Base-by-base conservation (phyloP, 306 rosid species). In the Quercus mongolica region DNA sequence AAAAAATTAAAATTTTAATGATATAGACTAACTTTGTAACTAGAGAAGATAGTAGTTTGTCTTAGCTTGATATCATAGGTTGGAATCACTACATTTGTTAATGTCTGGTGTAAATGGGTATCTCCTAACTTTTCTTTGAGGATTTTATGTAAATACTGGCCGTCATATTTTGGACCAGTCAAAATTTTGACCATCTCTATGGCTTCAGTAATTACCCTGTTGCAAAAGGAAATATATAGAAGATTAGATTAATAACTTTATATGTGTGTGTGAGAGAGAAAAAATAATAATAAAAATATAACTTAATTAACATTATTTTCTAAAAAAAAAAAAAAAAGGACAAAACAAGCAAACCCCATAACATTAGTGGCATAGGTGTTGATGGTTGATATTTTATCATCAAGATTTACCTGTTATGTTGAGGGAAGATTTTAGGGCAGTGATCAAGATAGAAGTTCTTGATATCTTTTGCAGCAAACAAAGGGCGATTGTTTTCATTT, bases 361-460 rank as follows among this genome's bases (percentile, higher is more conserved):
- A 12, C 15, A 49, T 49, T 12, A 3, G 17, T 13, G 15, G 1
- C 15, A 3, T 49, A 49, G 0, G 1, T 49, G 17, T 49, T 49
- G 54, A 49, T 49, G 15, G 15, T 49, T 49, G 17, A 49, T 49
- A 49, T 49, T 49, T 49, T 13, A 49, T 49, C 54, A 49, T 49
- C 54, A 49, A 49, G 17, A 49, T 49, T 49, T 49, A 49, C 91
- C 80, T 74, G 41, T 57, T 41, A 38, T 7, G 46, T 73, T 83
- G 91, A 12, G 87, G 89, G 57, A 87, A 87, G 38, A 87, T 84
- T 63, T 84, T 74, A 4, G 90, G 90, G 2, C 77, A 44, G 25
- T 84, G 88, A 7, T 82, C 38, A 8, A 87, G 84, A 15, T 87
- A 84, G 57, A 87, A 87, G 58, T 54, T 18, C 4, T 73, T 80